Evolutionary conservation across 1,284 basidiomycete genomes (phyloP).

Genomic region (Malassezia psittaci): DNA sequence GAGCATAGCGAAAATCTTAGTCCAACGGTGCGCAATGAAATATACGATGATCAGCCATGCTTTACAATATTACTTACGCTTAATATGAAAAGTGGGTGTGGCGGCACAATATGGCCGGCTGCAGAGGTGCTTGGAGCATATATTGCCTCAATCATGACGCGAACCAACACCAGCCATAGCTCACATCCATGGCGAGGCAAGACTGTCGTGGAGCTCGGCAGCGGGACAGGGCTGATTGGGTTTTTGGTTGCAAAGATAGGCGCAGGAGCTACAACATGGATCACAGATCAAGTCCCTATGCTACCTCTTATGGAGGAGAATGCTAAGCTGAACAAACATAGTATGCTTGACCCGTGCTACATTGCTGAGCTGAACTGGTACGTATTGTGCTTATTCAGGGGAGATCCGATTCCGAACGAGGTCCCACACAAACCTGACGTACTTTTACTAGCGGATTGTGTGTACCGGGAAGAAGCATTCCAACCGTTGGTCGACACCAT

Average conservation of each 20-base stretch:
- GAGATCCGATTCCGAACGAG: constrained; percentile 41
- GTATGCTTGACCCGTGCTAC: constrained; percentile 11
- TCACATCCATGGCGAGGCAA: constrained; percentile 27
- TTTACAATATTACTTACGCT: constrained; percentile 52
- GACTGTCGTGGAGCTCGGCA: constrained; percentile 65
- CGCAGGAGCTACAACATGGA: constrained; percentile 53
- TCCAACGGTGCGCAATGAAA: not conserved
- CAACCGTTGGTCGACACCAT: constrained; percentile 74
- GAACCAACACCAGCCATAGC: constrained; percentile 4
- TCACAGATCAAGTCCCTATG: constrained; percentile 70
- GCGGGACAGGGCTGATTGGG: constrained; percentile 78
- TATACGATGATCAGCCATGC: not conserved
- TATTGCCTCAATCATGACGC: constrained; percentile 23
- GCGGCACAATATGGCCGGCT: constrained; percentile 82
- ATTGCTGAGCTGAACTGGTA: constrained; percentile 28
- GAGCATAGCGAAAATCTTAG: not conserved
- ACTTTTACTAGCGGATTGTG: constrained; percentile 59
- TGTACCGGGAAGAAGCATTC: constrained; percentile 81
- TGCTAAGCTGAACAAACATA: constrained; percentile 21
- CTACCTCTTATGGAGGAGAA: constrained; percentile 35
- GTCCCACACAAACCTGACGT: constrained; percentile 55
- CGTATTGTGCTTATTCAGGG: constrained; percentile 20
- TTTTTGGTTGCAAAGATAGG: constrained; percentile 66
- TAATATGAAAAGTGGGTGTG: constrained; percentile 74
- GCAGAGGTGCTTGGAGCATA: constrained; percentile 60